Conservation (phyloP, 2,329 filamentous ascomycete species). For the Colletotrichum godetiae region DNA sequence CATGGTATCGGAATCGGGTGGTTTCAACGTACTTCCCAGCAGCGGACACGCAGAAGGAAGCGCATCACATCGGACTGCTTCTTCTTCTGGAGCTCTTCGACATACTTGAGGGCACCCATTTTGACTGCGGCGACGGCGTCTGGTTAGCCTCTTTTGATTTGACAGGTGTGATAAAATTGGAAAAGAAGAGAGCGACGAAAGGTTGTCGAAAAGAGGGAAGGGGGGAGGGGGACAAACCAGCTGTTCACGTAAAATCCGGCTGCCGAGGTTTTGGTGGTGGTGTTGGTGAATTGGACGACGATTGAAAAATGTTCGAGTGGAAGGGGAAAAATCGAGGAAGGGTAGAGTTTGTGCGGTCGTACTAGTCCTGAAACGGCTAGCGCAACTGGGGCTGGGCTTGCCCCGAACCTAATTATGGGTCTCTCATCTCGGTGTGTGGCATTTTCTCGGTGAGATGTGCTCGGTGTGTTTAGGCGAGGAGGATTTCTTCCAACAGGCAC, state of each 20-base stretch:
- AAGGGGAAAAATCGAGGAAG: conserved; percentile 44
- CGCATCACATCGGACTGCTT: conserved; percentile 99
- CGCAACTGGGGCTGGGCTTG: conserved; percentile 43
- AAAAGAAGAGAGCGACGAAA: neutral
- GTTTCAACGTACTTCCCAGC: conserved; percentile 94
- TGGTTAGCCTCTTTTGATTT: conserved; percentile 37
- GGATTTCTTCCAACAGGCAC: neutral
- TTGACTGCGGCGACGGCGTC: conserved; percentile 59
- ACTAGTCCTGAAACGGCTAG: conserved; percentile 44
- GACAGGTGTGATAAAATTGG: neutral
- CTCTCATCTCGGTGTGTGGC: neutral
- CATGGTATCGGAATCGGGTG: conserved; percentile 44
- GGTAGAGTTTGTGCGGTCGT: conserved; percentile 45
- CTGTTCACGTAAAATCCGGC: conserved; percentile 39
- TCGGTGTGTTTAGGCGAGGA: neutral
- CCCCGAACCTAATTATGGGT: conserved; percentile 38
- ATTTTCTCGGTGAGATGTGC: neutral
- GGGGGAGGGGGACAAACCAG: conserved; percentile 42
- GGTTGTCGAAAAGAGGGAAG: conserved; percentile 7
- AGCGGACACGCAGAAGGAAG: conserved; percentile 99
- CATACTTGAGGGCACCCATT: conserved; percentile 99
- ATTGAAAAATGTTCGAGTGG: neutral
- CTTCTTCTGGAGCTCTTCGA: conserved; percentile 99
- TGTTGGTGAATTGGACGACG: conserved; percentile 26
- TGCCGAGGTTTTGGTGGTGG: conserved; percentile 36